phyloP scores from a whole-genome alignment of 495 filamentous ascomycete genomes.

The Gamarada debralockiae region DNA sequence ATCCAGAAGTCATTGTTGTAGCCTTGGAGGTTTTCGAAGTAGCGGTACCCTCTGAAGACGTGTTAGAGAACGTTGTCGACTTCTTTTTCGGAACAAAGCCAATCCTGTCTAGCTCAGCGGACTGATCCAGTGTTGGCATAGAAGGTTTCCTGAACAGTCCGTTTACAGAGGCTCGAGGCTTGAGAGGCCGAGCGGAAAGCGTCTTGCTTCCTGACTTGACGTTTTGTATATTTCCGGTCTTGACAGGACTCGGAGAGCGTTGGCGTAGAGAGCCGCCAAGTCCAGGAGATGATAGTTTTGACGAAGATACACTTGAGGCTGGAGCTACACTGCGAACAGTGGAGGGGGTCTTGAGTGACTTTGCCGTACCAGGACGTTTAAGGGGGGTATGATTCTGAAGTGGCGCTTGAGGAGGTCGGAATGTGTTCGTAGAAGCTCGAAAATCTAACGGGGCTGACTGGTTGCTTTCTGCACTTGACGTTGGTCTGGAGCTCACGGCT shows the following conservation, averaged over 20 bases:
- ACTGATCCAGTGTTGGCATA: constrained; percentile 35
- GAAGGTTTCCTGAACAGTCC: constrained; percentile 52
- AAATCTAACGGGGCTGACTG: constrained; percentile 28
- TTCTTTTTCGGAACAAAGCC: constrained; percentile 39
- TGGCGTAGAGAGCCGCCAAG: constrained; percentile 20
- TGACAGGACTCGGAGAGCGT: constrained; percentile 42
- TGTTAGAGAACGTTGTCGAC: constrained; percentile 37
- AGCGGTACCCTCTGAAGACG: constrained; percentile 41
- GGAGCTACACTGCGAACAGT: background rate
- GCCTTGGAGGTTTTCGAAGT: constrained; percentile 33
- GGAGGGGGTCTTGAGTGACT: constrained; percentile 12
- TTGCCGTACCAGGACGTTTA: constrained; percentile 9
- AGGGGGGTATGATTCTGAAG: constrained; percentile 22
- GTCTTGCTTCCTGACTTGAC: constrained; percentile 46
- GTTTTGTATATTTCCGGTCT: constrained; percentile 23
- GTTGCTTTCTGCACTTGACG: constrained; percentile 44
- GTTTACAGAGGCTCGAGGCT: constrained; percentile 51
- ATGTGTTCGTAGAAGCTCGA: constrained; percentile 21
- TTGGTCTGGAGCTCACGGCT: constrained; percentile 42
- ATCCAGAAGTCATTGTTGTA: constrained; percentile 24
- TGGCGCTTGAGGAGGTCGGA: constrained; percentile 24
- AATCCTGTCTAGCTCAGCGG: constrained; percentile 26
- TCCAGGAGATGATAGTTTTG: constrained; percentile 22
- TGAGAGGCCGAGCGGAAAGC: constrained; percentile 41
- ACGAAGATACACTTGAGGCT: background rate